Evolutionary conservation across 208 protist species (phyloP), one percentile per base, ranked within the genome.

Genomic region (Trypanosoma platydactyli): DNA sequence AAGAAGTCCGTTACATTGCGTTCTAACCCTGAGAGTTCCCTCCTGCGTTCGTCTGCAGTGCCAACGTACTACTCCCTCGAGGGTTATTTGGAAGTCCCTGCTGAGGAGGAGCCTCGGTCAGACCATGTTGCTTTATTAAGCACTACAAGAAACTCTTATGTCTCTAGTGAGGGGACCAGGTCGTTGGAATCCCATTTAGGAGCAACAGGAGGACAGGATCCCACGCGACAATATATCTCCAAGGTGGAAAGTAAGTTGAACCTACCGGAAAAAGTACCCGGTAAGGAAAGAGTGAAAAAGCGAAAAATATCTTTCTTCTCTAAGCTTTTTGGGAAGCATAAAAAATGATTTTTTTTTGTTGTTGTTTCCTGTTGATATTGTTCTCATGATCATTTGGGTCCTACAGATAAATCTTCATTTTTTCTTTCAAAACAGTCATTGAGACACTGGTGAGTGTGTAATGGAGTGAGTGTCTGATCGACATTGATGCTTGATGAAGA

Each of bases 241-340:
- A 22, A 5, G 18, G 25, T 40, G 27, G 22, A 41, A 22, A 11
- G 35, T 2, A 16, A n/a, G 58, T 40, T 20, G 24, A 38, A 25
- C 0, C 2, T 29, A 35, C 3, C 35, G 52, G 18, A 46, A 24
- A 27, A 48, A 6, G 42, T 7, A 40, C 11, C 0, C 13, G 6
- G 33, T 59, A 38, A 9, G 3, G 42, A 30, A 59, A 59, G 58
- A 13, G 35, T 3, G 5, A 68, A 68, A 24, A 59, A 57, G 38
- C 51, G 70, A 41, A 56, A 49, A 27, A 63, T 44, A 29, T 50
- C n/a, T 33, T 53, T 79, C 29, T 48, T 73, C 13, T 58, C 55
- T 16, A 79, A 60, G 27, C 12, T 77, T 0, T 77, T 77, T 51
- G 52, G n/a, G 46, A 73, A 57, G 65, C 69, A 54, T 15, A 56